Evolutionary conservation across 140 eudicot genomes (phyloP), one percentile per base, ranked within the genome.

Genomic region (Ambrosia hybrid): DNA sequence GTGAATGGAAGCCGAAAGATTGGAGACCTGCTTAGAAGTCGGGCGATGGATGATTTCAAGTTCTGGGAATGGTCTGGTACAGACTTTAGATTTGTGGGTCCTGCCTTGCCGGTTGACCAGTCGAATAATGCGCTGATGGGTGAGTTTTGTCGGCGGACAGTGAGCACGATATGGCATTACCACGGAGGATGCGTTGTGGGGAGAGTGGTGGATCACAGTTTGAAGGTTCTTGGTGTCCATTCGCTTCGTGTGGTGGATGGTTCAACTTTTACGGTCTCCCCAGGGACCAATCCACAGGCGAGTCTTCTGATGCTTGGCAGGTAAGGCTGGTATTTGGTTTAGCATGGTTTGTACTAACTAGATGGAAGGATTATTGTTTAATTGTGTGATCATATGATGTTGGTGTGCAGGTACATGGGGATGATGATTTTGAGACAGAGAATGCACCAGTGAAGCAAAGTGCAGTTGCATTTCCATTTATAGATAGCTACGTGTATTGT

Each of bases 281-380:
- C 98, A 0, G 98, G 98, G 65, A 93, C 97, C 51, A 93, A 93
- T 79, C 98, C 98, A 3, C 98, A 93, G 83, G 98, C 98, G 12
- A 93, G 87, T 67, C 77, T 90, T 79, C 64, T 93, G 78, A 90
- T 93, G 97, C 82, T 93, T 53, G 97, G 98, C 41, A 71, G 84
- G 75, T 64, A 13, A 51, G 21, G 61, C 45, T 39, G 6, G 45
- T 39, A 39, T 39, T 43, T 60, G 2, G 30, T 16, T 8, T 13
- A 41, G 46, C 8, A 9, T 41, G 46, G 6, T 41, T 41, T 41
- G 46, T 41, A 41, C 46, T 41, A 41, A 41, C 46, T 41, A 41
- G 46, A 5, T 41, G 46, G 46, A 41, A 41, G 8, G 46, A 6
- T 9, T 41, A 3, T 41, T 41, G 46, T 41, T 41, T 7, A 41